These are phyloP conservation scores for Ophiosphaerella narmari DNA, from an alignment of 2,329 filamentous ascomycete species.

Conservation along the genomic window DNA sequence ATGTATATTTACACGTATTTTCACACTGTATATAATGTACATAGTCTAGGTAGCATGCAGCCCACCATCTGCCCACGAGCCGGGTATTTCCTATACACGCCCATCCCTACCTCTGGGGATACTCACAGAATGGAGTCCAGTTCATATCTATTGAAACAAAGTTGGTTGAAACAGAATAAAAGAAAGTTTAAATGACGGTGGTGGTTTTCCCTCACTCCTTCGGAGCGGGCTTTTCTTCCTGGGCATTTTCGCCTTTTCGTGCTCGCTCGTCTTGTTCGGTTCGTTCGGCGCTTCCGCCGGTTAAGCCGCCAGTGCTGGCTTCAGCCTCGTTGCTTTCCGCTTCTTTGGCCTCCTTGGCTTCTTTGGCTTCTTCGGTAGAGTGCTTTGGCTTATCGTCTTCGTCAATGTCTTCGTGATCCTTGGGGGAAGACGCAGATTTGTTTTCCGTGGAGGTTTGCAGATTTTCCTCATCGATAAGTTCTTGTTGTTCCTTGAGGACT, in stretches of 20 bases:
- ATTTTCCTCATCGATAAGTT: constrained; percentile 96
- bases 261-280: constrained; percentile 40
- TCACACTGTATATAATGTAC: background rate
- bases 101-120: constrained; percentile 2
- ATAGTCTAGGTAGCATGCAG: constrained; percentile 7
- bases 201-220: constrained; percentile 11
- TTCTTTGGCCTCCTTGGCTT: constrained; percentile 23
- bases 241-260: constrained; percentile 21
- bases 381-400: constrained; percentile 77
- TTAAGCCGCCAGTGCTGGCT: constrained; percentile 32
- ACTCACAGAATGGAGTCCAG: constrained; percentile 12
- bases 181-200: constrained; percentile 3
- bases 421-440: constrained; percentile 74
- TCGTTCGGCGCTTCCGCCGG: constrained; percentile 37
- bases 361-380: constrained; percentile 10
- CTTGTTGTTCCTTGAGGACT: constrained; percentile 97
- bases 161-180: constrained; percentile 5
- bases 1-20: background rate
- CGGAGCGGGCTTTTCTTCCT: constrained; percentile 18
- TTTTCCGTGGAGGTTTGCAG: constrained; percentile 80
- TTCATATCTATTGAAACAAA: constrained; percentile 24
- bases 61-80: too few species aligned
- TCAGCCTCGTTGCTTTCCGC: constrained; percentile 34
- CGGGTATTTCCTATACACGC: constrained; percentile 25
- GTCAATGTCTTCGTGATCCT: constrained; percentile 90